These are phyloP conservation scores for Solanum chmielewskii DNA, from an alignment of 257 asterid genomes.

Conservation along the genomic window DNA sequence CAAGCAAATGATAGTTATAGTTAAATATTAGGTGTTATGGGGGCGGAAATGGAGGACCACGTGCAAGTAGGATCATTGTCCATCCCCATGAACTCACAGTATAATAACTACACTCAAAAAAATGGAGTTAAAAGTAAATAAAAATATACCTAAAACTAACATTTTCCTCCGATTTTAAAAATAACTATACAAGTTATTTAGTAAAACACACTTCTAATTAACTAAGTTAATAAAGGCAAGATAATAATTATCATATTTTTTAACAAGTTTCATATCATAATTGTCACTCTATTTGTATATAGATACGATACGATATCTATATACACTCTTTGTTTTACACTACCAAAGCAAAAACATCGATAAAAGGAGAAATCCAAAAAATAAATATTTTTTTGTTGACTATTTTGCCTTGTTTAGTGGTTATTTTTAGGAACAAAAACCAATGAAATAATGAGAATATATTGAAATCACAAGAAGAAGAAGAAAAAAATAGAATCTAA, in stretches of 20 bases:
- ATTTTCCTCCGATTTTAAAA: not conserved
- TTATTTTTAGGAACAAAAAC: not conserved
- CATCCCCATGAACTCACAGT: constrained; percentile 36
- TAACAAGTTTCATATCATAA: not conserved
- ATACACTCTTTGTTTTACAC: not conserved
- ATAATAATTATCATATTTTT: no score
- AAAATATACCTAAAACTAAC: not conserved
- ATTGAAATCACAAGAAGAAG: constrained; percentile 4
- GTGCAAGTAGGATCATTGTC: constrained; percentile 47
- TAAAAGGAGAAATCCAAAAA: not conserved
- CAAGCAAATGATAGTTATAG: not conserved
- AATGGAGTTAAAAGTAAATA: not conserved
- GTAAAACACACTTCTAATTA: no score
- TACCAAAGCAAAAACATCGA: not conserved
- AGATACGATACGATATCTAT: not conserved
- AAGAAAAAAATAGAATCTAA: constrained; percentile 2
- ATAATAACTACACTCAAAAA: constrained; percentile 8
- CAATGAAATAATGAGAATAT: not conserved
- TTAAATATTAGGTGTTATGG: constrained; percentile 13
- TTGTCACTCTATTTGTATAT: no score
- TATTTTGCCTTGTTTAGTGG: not conserved
- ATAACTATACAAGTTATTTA: not conserved
- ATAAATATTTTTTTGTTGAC: not conserved
- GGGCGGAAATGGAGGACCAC: constrained; percentile 24
- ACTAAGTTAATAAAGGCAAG: not conserved